Evolutionary conservation across 2,329 filamentous ascomycete species (phyloP).

Genomic region (Neurospora crassa): DNA sequence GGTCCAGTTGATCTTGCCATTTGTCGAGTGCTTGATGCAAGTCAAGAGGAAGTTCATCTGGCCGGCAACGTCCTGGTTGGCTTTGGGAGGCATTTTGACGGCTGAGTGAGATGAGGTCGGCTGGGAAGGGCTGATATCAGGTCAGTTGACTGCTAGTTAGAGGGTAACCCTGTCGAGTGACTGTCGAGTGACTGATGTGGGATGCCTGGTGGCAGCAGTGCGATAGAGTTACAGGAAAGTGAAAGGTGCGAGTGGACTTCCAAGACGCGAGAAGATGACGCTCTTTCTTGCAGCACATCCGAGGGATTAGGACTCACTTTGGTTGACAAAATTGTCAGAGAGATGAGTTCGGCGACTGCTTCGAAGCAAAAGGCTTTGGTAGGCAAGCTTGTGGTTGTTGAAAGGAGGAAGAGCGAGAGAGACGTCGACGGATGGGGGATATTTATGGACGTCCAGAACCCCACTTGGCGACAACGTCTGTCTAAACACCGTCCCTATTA

Average conservation of each 20-base stretch:
- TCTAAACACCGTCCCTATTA: background rate
- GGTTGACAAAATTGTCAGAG: background rate
- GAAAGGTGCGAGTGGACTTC: background rate
- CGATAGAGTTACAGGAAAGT: background rate
- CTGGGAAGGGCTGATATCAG: background rate
- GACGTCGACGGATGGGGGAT: background rate
- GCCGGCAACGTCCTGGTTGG: conserved; percentile 34
- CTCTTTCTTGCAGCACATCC: background rate
- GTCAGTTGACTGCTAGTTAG: background rate
- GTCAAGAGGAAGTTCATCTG: conserved; percentile 58
- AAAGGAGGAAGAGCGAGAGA: background rate
- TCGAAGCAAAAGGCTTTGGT: background rate
- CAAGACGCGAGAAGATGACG: background rate
- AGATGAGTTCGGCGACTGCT: background rate
- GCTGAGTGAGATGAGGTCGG: background rate
- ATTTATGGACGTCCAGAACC: background rate
- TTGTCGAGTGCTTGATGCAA: conserved; percentile 52
- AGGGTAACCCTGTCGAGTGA: background rate
- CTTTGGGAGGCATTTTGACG: conserved; percentile 35
- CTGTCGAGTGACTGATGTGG: background rate
- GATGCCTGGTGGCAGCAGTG: background rate
- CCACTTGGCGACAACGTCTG: background rate
- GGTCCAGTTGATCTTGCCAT: conserved; percentile 54
- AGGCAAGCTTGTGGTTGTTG: background rate
- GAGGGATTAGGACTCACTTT: background rate